phyloP scores from a whole-genome alignment of 2,329 filamentous ascomycete genomes.

The Lanzia echinophila region DNA sequence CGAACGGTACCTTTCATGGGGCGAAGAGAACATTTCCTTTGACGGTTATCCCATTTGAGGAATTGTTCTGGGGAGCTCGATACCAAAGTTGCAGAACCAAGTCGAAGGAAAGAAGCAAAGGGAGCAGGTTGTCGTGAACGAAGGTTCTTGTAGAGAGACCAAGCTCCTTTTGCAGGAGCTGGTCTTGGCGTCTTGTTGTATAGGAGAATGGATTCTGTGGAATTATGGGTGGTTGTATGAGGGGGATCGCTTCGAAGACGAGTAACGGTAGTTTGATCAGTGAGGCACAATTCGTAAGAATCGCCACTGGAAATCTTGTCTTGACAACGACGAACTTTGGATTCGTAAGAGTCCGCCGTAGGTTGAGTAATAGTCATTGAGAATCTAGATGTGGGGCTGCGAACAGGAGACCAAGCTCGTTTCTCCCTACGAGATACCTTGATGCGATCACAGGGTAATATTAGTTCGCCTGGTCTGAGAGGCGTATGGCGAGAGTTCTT shows the following conservation, averaged over 20 bases:
- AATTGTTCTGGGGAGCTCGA: constrained; percentile 88
- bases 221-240: constrained; percentile 1
- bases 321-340: constrained; percentile 32
- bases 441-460: constrained; percentile 2
- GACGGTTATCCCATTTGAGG: constrained; percentile 53
- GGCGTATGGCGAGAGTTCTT: constrained; percentile 2
- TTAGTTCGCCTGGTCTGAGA: constrained; percentile 1
- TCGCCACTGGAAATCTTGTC: constrained; percentile 32
- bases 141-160: constrained; percentile 29
- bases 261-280: constrained; percentile 27
- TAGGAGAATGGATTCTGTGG: constrained; percentile 6
- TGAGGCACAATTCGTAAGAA: constrained; percentile 37
- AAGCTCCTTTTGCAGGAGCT: constrained; percentile 15
- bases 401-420: constrained; percentile 8
- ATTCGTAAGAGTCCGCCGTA: constrained; percentile 25
- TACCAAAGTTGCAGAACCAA: constrained; percentile 64
- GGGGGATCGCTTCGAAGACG: constrained; percentile 4
- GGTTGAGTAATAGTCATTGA: constrained; percentile 21
- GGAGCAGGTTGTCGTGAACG: constrained; percentile 29
- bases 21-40: constrained; percentile 67
- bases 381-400: neutral
- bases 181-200: constrained; percentile 11
- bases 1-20: constrained; percentile 97
- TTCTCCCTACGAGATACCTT: constrained; percentile 7
- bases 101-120: constrained; percentile 70